Percentiles rank a stretch among this genome's conserved stretches.
These are phyloP conservation scores for Chlorella sp. DNA, from an alignment of 139 green algal genomes.

Conservation along the genomic window DNA sequence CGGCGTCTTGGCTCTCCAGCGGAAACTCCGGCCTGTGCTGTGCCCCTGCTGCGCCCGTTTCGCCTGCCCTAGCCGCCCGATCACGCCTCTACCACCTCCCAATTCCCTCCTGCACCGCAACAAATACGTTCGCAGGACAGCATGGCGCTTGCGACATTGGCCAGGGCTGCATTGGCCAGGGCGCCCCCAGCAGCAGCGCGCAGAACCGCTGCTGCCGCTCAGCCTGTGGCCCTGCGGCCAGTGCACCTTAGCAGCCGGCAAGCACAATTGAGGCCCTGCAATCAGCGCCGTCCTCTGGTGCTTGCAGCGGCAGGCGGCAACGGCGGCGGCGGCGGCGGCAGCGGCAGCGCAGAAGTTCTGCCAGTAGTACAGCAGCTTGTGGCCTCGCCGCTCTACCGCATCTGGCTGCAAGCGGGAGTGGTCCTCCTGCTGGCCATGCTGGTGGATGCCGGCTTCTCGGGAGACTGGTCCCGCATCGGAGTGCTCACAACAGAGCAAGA, in stretches of 20 bases:
- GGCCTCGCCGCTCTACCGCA: slow-evolving; percentile 7
- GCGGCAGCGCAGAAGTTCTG: not conserved
- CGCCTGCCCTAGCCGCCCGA: not conserved
- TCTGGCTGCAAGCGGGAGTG: slow-evolving; percentile 11
- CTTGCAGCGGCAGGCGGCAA: not conserved
- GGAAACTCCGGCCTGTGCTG: not conserved
- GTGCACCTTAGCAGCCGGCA: not conserved
- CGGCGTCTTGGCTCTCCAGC: not conserved
- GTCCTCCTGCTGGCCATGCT: slow-evolving; percentile 38
- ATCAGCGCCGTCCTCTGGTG: not conserved
- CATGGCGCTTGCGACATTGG: not conserved
- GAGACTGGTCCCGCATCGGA: slow-evolving; percentile 62
- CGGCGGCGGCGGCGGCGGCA: not conserved
- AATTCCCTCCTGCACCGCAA: not conserved
- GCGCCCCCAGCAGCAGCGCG: not conserved
- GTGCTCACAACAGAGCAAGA: slow-evolving; percentile 48
- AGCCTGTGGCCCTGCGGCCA: not conserved
- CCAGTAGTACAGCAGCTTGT: not conserved
- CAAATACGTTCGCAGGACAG: not conserved
- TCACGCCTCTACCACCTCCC: not conserved
- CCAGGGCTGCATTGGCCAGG: not conserved
- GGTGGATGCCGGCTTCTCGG: slow-evolving; percentile 50
- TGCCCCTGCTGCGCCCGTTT: not conserved
- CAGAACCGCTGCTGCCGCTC: not conserved
- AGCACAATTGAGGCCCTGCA: not conserved